Percentiles rank a stretch among this genome's conserved stretches.
These are phyloP conservation scores for Austroboletus novae-zelandiae DNA, from an alignment of 1,284 basidiomycete genomes.

Conservation along the genomic window DNA sequence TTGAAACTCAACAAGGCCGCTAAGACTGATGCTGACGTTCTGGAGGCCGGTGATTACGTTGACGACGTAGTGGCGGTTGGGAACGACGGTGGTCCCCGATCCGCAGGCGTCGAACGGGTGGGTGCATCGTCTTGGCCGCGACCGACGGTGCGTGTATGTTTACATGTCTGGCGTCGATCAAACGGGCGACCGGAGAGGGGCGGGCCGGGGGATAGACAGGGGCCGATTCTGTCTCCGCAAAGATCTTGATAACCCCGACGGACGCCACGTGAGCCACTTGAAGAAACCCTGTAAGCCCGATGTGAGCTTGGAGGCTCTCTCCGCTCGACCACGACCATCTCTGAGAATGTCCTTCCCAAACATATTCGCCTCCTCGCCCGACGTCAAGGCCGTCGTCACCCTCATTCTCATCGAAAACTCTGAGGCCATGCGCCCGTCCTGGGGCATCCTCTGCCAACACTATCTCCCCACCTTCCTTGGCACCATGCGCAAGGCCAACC, in stretches of 20 bases:
- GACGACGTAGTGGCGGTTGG: slow-evolving; percentile 40
- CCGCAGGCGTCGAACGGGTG: slow-evolving; percentile 31
- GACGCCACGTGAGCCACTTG: slow-evolving; percentile 18
- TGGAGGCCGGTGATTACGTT: no score
- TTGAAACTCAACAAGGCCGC: slow-evolving; percentile 24
- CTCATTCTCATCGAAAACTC: slow-evolving; percentile 67
- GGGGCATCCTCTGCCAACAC: slow-evolving; percentile 54
- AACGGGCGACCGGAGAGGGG: neutral
- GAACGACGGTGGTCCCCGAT: slow-evolving; percentile 29
- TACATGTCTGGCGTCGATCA: no score
- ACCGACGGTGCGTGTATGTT: no score
- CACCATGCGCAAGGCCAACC: slow-evolving; percentile 38
- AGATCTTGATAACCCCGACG: slow-evolving; percentile 22
- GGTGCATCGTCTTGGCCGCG: no score
- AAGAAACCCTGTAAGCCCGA: neutral
- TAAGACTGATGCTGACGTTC: slow-evolving; percentile 39
- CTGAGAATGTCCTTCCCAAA: slow-evolving; percentile 14
- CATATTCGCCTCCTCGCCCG: slow-evolving; percentile 37
- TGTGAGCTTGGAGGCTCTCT: neutral
- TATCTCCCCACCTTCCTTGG: slow-evolving; percentile 52
- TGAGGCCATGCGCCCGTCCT: slow-evolving; percentile 43
- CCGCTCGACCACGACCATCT: neutral
- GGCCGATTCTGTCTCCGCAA: slow-evolving; percentile 11
- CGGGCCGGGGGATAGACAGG: neutral
- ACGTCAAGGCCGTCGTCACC: slow-evolving; percentile 44